Evolutionary conservation across 73 alveolate species (phyloP).

Genomic region (Chromera velia): DNA sequence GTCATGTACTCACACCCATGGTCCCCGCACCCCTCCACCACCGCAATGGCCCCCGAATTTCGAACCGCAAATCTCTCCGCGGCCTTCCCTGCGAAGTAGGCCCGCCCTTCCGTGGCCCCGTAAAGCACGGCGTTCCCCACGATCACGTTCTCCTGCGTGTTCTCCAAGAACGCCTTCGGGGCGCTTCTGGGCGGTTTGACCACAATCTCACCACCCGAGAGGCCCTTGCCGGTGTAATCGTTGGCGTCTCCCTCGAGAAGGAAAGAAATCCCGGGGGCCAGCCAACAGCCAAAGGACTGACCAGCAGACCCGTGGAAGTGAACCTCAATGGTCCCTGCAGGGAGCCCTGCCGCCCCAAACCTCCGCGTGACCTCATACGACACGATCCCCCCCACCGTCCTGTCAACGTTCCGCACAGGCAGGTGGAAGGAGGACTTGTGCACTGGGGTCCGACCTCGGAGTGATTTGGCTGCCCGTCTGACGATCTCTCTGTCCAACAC

Average conservation of each 20-base stretch:
- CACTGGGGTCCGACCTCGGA: background rate
- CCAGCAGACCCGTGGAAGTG: slow-evolving; percentile 1
- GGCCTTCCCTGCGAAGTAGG: slow-evolving; percentile 46
- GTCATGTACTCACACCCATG: slow-evolving; percentile 45
- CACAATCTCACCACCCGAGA: slow-evolving; percentile 33
- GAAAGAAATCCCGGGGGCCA: slow-evolving; percentile 41
- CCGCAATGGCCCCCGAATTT: slow-evolving; percentile 47
- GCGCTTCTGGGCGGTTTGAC: slow-evolving; percentile 20
- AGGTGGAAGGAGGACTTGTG: background rate
- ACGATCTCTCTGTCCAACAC: background rate
- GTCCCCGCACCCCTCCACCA: slow-evolving; percentile 41
- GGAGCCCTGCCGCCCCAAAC: slow-evolving; percentile 30
- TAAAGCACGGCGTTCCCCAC: slow-evolving; percentile 48
- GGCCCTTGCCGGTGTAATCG: slow-evolving; percentile 48
- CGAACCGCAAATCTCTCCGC: slow-evolving; percentile 59
- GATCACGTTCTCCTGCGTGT: slow-evolving; percentile 22
- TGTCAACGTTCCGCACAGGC: slow-evolving; percentile 29
- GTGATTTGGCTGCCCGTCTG: background rate
- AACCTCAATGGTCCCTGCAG: background rate
- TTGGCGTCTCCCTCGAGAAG: slow-evolving; percentile 43
- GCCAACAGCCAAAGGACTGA: slow-evolving; percentile 33
- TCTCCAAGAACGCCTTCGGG: background rate
- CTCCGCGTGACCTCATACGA: slow-evolving; percentile 39
- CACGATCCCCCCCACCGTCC: slow-evolving; percentile 44
- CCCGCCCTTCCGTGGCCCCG: slow-evolving; percentile 49